These are phyloP conservation scores for Acer saccharum DNA, from an alignment of 345 rosid species.

Conservation along the genomic window DNA sequence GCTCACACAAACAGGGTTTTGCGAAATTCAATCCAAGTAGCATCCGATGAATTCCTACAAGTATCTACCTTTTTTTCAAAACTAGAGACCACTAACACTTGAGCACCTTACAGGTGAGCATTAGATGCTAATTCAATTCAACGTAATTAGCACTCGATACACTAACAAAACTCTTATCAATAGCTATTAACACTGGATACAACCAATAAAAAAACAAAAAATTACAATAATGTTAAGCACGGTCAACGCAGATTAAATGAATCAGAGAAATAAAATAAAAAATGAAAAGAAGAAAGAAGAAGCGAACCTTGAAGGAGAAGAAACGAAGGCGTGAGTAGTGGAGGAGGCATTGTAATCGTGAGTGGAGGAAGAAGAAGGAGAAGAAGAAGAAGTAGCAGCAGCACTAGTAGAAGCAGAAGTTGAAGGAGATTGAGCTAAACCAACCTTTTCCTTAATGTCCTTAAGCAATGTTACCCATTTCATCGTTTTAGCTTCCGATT, in stretches of 20 bases:
- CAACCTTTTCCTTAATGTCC: constrained; percentile 98
- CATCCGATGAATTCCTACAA: neutral
- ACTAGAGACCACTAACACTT: neutral
- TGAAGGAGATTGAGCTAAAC: constrained; percentile 78
- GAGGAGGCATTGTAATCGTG: constrained; percentile 46
- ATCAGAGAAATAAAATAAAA: neutral
- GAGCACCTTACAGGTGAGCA: neutral
- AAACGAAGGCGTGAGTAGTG: constrained; percentile 36
- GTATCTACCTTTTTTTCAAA: neutral
- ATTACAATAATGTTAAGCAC: constrained; percentile 23
- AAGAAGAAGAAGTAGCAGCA: constrained; percentile 46
- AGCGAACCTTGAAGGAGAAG: constrained; percentile 70
- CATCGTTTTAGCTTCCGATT: constrained; percentile 67
- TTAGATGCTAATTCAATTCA: neutral
- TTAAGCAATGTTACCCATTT: constrained; percentile 98
- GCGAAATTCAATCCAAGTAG: neutral
- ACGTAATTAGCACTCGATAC: neutral
- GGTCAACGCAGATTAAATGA: constrained; percentile 19
- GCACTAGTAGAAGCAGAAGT: constrained; percentile 35
- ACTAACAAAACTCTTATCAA: neutral
- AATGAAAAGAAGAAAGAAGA: neutral
- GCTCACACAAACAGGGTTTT: neutral
- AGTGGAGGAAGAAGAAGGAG: constrained; percentile 49
- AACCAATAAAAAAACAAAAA: neutral
- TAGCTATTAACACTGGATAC: neutral